phyloP scores from a whole-genome alignment of 2,329 filamentous ascomycete species.

The Teratosphaeria nubilosa region DNA sequence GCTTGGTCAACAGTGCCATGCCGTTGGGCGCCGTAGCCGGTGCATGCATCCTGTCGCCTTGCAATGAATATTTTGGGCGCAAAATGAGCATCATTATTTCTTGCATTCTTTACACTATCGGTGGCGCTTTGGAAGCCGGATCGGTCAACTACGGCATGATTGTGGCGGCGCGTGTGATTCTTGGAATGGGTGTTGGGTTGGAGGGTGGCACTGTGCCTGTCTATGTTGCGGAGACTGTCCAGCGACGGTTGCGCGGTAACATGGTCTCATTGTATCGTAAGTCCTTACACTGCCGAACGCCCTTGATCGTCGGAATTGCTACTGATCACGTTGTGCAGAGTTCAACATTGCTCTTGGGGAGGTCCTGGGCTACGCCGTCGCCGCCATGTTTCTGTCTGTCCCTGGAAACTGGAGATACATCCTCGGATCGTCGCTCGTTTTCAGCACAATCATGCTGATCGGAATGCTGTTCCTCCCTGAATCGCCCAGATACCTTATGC shows the following conservation, averaged over 20 bases:
- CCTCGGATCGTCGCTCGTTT: constrained; percentile 60
- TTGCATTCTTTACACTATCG: constrained; percentile 59
- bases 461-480: constrained; percentile 64
- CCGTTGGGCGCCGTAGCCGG: constrained; percentile 62
- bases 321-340: constrained; percentile 24
- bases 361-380: constrained; percentile 62
- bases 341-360: constrained; percentile 68
- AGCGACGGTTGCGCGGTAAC: constrained; percentile 57
- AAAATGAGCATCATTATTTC: constrained; percentile 61
- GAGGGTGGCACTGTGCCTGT: constrained; percentile 66
- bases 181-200: constrained; percentile 61
- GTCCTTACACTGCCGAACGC: not conserved
- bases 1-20: constrained; percentile 60
- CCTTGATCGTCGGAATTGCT: not conserved
- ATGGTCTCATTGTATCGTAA: constrained; percentile 57
- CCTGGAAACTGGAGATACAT: constrained; percentile 64
- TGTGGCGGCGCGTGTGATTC: constrained; percentile 55
- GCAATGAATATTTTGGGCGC: constrained; percentile 58
- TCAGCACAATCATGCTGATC: constrained; percentile 49
- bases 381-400: constrained; percentile 62
- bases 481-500: constrained; percentile 58
- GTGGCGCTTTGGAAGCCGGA: constrained; percentile 58
- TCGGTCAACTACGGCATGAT: constrained; percentile 63
- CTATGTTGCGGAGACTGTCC: constrained; percentile 64
- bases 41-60: constrained; percentile 55